phyloP scores from a whole-genome alignment of 2,329 filamentous ascomycete genomes.

The Epichloe glyceriae region DNA sequence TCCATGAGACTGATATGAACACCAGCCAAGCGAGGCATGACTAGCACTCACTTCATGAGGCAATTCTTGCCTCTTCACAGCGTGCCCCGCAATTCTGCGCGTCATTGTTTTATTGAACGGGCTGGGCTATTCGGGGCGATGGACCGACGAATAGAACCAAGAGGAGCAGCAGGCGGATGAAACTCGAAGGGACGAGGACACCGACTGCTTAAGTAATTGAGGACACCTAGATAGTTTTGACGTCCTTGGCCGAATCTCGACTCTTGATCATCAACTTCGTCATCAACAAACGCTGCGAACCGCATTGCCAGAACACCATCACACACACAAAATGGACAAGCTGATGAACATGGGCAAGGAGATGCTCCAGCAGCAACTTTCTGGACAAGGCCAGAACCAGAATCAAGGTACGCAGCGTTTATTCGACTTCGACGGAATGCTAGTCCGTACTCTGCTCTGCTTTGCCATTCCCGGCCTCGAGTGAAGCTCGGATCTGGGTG shows the following conservation, averaged over 20 bases:
- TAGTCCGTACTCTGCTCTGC: neutral
- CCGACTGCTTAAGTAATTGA: no score
- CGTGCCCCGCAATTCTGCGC: neutral
- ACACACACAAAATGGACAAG: slow-evolving; percentile 23
- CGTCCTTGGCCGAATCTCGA: no score
- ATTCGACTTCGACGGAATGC: neutral
- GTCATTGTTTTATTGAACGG: neutral
- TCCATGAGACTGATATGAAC: no score
- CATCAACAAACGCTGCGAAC: no score
- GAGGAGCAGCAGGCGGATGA: neutral
- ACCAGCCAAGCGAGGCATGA: no score
- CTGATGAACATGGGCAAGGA: slow-evolving; percentile 25
- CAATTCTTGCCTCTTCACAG: no score
- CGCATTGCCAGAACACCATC: neutral
- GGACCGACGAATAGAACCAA: neutral
- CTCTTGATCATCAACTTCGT: no score
- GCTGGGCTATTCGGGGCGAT: neutral
- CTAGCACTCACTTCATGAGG: no score
- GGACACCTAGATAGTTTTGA: no score
- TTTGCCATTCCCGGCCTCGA: neutral
- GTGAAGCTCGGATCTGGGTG: neutral
- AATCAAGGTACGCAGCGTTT: neutral
- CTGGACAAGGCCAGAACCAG: slow-evolving; percentile 2
- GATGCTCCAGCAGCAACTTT: slow-evolving; percentile 5
- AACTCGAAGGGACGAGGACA: neutral